A percentile compares a stretch with the other conserved stretches of the same genome.
Evolutionary conservation across 768 basidiomycete genomes (phyloP).

Genomic region (Mycena leptocephala): DNA sequence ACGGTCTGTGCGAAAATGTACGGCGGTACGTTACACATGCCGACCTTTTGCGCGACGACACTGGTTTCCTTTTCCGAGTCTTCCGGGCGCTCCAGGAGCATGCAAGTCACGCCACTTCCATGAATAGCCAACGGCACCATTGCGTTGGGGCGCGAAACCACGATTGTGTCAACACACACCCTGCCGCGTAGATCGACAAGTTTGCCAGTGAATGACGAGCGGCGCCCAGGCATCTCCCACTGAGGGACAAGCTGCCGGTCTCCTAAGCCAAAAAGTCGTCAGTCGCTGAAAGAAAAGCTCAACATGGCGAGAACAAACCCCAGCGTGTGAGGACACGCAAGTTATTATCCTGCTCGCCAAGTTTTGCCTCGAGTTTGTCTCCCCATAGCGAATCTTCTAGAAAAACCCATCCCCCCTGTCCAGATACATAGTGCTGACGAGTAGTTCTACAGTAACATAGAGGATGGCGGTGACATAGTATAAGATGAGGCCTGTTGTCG

Average conservation of each 20-base stretch:
- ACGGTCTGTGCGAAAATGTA: slow-evolving; percentile 39
- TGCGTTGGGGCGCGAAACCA: background rate
- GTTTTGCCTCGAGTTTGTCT: background rate
- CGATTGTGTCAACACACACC: background rate
- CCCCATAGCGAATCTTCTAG: background rate
- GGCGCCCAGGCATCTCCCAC: slow-evolving; percentile 4
- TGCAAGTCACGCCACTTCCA: slow-evolving; percentile 37
- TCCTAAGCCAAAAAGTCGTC: background rate
- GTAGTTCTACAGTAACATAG: background rate
- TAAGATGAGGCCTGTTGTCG: background rate
- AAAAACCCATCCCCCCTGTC: background rate
- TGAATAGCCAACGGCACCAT: slow-evolving; percentile 3
- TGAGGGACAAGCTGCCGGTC: slow-evolving; percentile 3
- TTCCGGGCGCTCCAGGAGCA: slow-evolving; percentile 38
- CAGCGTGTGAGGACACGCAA: slow-evolving; percentile 17
- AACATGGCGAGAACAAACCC: background rate
- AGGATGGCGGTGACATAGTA: background rate
- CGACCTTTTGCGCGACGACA: slow-evolving; percentile 26
- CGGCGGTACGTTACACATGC: slow-evolving; percentile 41
- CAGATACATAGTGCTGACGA: background rate
- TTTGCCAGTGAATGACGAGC: background rate
- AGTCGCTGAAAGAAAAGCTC: background rate
- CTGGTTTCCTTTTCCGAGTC: background rate
- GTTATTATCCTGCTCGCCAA: slow-evolving; percentile 7
- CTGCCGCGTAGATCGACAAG: background rate